These are phyloP conservation scores for Eucalyptus camaldulensis DNA, from an alignment of 345 rosid genomes.

Conservation along the genomic window DNA sequence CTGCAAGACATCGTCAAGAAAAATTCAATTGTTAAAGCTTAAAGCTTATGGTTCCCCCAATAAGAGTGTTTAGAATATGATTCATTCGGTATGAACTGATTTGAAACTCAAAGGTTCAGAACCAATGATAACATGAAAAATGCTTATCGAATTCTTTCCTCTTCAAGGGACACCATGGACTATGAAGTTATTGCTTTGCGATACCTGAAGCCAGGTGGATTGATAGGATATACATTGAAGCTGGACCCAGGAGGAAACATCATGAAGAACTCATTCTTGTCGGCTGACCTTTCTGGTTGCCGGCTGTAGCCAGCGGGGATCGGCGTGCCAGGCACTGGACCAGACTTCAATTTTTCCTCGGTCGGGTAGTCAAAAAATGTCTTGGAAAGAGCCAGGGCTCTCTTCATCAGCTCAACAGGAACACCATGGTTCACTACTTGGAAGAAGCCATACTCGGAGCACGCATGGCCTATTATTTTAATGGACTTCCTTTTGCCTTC, in stretches of 20 bases:
- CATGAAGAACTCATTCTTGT: conserved; percentile 25
- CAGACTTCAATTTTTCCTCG: conserved; percentile 9
- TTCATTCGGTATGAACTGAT: neutral
- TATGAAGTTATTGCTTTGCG: neutral
- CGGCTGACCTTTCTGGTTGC: conserved; percentile 8
- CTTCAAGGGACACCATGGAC: neutral
- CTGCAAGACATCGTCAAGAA: neutral
- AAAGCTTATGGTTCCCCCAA: neutral
- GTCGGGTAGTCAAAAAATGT: neutral
- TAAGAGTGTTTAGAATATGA: neutral
- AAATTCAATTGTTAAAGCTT: neutral
- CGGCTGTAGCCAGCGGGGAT: neutral
- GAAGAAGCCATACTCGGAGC: conserved; percentile 31
- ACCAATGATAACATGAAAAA: neutral
- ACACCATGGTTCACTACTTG: conserved; percentile 42
- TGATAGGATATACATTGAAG: conserved; percentile 27
- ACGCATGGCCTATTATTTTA: neutral
- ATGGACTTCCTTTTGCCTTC: neutral
- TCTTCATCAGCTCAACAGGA: neutral
- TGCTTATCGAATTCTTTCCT: neutral
- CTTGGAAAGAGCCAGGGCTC: neutral
- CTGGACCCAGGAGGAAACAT: conserved; percentile 23
- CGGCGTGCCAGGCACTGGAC: neutral
- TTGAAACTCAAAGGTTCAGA: conserved; percentile 1
- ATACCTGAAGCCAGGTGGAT: conserved; percentile 22